These are phyloP conservation scores for Zygotorulaspora florentina DNA, from an alignment of 805 yeast species.

Conservation along the genomic window DNA sequence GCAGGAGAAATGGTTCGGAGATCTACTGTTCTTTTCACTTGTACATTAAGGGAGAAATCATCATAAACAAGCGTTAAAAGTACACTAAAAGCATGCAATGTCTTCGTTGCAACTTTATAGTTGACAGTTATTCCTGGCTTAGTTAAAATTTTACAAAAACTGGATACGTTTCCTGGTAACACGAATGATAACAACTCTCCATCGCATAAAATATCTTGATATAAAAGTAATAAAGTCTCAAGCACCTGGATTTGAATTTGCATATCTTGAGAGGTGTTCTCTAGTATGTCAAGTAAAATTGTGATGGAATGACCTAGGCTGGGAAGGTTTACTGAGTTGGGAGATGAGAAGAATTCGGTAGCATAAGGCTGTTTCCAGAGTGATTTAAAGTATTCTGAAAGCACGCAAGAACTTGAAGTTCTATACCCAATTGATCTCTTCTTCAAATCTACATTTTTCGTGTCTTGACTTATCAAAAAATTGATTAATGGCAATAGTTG, in stretches of 20 bases:
- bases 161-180: constrained; percentile 50
- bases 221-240: constrained; percentile 35
- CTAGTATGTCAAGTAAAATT: constrained; percentile 38
- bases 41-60: constrained; percentile 38
- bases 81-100: constrained; percentile 31
- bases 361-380: constrained; percentile 29
- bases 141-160: constrained; percentile 38
- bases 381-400: constrained; percentile 33
- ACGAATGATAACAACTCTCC: constrained; percentile 49
- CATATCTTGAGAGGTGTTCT: constrained; percentile 23
- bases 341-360: constrained; percentile 16
- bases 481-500: constrained; percentile 48
- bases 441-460: constrained; percentile 20
- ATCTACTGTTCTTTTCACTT: constrained; percentile 15
- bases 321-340: constrained; percentile 35
- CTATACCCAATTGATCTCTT: constrained; percentile 38
- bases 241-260: constrained; percentile 36
- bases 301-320: constrained; percentile 47
- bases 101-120: constrained; percentile 34
- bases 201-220: constrained; percentile 36
- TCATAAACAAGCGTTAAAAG: constrained; percentile 39
- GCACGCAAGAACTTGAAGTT: constrained; percentile 35
- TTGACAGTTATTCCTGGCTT: constrained; percentile 36
- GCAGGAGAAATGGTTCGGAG: constrained; percentile 14
- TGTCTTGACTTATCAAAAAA: constrained; percentile 38